phyloP scores from a whole-genome alignment of 2,329 filamentous ascomycete genomes.

The Pseudogymnoascus sp. region DNA sequence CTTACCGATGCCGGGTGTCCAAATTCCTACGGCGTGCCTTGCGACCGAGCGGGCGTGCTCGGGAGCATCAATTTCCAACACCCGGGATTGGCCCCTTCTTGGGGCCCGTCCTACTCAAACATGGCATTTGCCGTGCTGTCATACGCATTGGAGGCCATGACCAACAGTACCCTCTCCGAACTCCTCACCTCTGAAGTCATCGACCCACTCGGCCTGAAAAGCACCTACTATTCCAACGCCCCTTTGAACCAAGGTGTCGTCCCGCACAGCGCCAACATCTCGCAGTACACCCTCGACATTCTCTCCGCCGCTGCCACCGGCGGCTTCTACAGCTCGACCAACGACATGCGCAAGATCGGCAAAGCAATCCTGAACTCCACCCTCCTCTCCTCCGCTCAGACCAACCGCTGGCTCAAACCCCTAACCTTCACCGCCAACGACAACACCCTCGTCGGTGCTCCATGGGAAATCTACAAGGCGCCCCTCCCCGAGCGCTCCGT shows the following conservation, averaged over 20 bases:
- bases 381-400: slow-evolving; percentile 16
- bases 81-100: slow-evolving; percentile 28
- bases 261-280: slow-evolving; percentile 10
- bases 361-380: slow-evolving; percentile 19
- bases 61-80: slow-evolving; percentile 20
- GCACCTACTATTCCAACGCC: slow-evolving; percentile 22
- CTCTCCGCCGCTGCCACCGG: slow-evolving; percentile 21
- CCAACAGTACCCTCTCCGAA: slow-evolving; percentile 24
- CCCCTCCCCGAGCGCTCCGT: slow-evolving; percentile 16
- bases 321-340: slow-evolving; percentile 31
- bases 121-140: slow-evolving; percentile 30
- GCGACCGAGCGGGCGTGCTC: slow-evolving; percentile 3
- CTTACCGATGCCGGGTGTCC: background rate
- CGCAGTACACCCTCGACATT: slow-evolving; percentile 16
- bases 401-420: slow-evolving; percentile 23
- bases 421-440: slow-evolving; percentile 16
- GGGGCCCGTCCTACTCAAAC: slow-evolving; percentile 31
- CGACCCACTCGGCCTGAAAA: slow-evolving; percentile 25
- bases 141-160: slow-evolving; percentile 34
- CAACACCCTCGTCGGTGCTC: slow-evolving; percentile 19
- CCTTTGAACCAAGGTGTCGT: slow-evolving; percentile 13
- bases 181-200: slow-evolving; percentile 28
- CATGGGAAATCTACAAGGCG: slow-evolving; percentile 22
- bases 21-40: background rate
- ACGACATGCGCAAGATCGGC: slow-evolving; percentile 22